phyloP scores from a whole-genome alignment of 2,329 filamentous ascomycete genomes.

The Aspergillus costaricaensis region DNA sequence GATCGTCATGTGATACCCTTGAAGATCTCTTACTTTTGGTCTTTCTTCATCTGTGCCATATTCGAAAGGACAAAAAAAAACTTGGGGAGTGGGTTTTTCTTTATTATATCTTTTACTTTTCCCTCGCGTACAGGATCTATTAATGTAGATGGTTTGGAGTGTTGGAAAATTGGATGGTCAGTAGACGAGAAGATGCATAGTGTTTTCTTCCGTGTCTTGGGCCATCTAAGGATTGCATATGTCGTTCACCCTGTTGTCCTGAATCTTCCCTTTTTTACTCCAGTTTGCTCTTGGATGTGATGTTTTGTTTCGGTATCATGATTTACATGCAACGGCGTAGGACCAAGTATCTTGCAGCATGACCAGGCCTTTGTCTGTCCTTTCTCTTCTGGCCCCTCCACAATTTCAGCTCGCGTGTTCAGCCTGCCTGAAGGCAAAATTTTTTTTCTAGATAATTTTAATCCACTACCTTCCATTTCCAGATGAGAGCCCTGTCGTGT shows the following conservation, averaged over 20 bases:
- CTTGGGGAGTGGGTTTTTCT: conserved; percentile 8
- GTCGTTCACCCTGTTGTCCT: background rate
- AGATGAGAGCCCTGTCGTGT: too few species aligned
- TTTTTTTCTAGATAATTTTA: too few species aligned
- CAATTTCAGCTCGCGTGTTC: background rate
- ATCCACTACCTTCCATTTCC: too few species aligned
- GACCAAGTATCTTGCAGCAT: background rate
- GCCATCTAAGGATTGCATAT: background rate
- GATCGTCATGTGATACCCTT: conserved; percentile 47
- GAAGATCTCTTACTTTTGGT: conserved; percentile 13
- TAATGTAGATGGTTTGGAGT: background rate
- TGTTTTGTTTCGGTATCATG: background rate
- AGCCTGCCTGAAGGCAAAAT: background rate
- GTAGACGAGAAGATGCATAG: background rate
- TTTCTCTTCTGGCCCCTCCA: background rate
- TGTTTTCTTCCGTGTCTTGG: background rate
- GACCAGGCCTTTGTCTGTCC: background rate
- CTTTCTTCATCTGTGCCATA: conserved; percentile 21
- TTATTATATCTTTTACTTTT: too few species aligned
- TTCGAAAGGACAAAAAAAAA: conserved; percentile 19
- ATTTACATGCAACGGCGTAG: background rate
- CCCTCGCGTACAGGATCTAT: background rate
- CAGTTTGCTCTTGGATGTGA: background rate
- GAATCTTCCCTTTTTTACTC: background rate
- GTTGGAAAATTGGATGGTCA: background rate